These are phyloP conservation scores for Kodamaea hsintzibuensis DNA, from an alignment of 805 yeast species.

Conservation along the genomic window DNA sequence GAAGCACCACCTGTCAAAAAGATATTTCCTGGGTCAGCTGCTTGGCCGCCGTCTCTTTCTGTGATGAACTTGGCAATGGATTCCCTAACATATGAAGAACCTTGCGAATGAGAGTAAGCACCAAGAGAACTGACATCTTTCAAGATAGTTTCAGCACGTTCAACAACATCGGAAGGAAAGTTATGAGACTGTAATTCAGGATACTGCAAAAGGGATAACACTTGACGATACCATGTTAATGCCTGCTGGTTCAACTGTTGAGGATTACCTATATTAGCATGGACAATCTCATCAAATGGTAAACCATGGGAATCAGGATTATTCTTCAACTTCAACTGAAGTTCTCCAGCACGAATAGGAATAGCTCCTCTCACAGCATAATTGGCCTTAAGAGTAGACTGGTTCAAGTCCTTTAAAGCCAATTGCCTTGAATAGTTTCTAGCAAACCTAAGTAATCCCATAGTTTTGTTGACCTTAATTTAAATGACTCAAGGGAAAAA, in stretches of 20 bases:
- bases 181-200: conserved; percentile 51
- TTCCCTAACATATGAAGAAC: conserved; percentile 68
- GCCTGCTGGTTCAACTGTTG: conserved; percentile 96
- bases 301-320: conserved; percentile 56
- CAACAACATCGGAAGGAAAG: conserved; percentile 68
- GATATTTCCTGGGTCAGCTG: conserved; percentile 67
- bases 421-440: conserved; percentile 9
- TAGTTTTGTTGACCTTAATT: neutral
- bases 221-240: conserved; percentile 92
- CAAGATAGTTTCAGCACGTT: conserved; percentile 66
- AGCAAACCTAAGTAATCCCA: neutral
- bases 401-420: conserved; percentile 47
- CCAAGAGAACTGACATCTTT: conserved; percentile 79
- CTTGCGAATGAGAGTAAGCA: conserved; percentile 94
- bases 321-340: conserved; percentile 53
- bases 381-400: conserved; percentile 76
- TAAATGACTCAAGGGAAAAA: conserved; percentile 1
- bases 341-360: conserved; percentile 90
- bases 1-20: conserved; percentile 95
- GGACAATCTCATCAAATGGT: conserved; percentile 77
- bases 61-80: conserved; percentile 80
- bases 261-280: conserved; percentile 96
- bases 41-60: conserved; percentile 74
- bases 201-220: conserved; percentile 79
- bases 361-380: conserved; percentile 95